Percentiles rank a stretch among this genome's conserved stretches.
phyloP scores from a whole-genome alignment of 805 yeast species.

The Barnettozyma pratensis region DNA sequence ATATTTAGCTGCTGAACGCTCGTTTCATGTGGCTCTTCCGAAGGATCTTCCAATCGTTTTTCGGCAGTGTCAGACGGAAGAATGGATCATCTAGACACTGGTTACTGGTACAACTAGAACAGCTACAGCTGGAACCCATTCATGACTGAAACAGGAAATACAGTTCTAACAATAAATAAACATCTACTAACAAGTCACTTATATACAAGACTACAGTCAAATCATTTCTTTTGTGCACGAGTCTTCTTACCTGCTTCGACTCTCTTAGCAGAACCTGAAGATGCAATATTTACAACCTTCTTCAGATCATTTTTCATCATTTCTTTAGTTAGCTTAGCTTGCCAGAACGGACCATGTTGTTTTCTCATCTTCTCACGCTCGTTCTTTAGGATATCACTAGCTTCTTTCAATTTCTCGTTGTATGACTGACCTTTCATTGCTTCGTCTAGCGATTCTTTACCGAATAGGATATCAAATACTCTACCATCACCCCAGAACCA shows the following conservation, averaged over 20 bases:
- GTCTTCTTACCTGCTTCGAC: background rate
- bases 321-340: constrained; percentile 16
- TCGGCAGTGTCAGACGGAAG: no score
- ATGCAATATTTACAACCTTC: constrained; percentile 16
- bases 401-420: constrained; percentile 19
- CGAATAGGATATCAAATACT: constrained; percentile 75
- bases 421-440: constrained; percentile 44
- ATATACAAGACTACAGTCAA: background rate
- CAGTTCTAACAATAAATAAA: no score
- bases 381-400: constrained; percentile 15
- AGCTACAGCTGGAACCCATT: no score
- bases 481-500: constrained; percentile 94
- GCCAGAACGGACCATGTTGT: constrained; percentile 21
- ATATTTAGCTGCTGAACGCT: no score
- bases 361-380: constrained; percentile 18
- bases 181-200: background rate
- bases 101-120: no score
- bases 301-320: constrained; percentile 19
- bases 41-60: no score
- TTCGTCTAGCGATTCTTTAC: constrained; percentile 69
- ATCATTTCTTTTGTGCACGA: background rate
- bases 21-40: no score
- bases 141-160: no score
- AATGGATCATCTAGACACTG: no score
- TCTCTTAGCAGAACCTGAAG: constrained; percentile 5